Percentiles rank a stretch among this genome's conserved stretches.
Evolutionary conservation across 2,329 filamentous ascomycete genomes (phyloP).

Genomic region (Penicillium sp.): DNA sequence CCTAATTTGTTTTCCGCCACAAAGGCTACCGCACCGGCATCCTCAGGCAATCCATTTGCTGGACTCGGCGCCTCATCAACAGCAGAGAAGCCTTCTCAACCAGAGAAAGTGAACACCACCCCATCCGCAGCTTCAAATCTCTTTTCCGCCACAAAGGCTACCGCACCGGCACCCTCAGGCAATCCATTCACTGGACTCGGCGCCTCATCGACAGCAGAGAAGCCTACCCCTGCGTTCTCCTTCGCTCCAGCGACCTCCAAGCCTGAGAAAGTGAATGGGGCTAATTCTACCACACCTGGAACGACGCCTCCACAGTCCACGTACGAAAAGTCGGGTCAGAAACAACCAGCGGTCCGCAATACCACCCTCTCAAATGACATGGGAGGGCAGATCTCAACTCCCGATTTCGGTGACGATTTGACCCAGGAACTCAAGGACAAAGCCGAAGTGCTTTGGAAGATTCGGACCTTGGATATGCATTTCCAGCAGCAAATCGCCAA

Average conservation of each 20-base stretch:
- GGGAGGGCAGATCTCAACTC: conserved; percentile 10
- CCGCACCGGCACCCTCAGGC: background rate
- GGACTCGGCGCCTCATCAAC: background rate
- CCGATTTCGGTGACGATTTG: conserved; percentile 18
- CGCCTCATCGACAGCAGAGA: background rate
- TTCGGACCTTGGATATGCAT: conserved; percentile 36
- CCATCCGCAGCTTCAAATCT: background rate
- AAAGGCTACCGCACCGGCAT: background rate
- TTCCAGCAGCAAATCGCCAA: conserved; percentile 35
- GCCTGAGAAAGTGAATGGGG: conserved; percentile 4
- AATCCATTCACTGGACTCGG: background rate
- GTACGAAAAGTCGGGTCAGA: background rate
- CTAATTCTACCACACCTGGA: background rate
- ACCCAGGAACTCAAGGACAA: conserved; percentile 20
- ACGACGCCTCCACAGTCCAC: background rate
- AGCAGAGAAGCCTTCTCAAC: background rate
- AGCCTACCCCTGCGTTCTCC: conserved; percentile 1
- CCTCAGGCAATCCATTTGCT: background rate
- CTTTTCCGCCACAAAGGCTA: background rate
- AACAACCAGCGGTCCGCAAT: background rate
- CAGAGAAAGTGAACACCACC: background rate
- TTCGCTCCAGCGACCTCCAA: conserved; percentile 7
- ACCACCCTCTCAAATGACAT: background rate
- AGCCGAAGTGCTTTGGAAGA: conserved; percentile 26
- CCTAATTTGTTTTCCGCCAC: background rate